Percentiles rank a stretch among this genome's conserved stretches.
Evolutionary conservation across 176 grass and related monocot genomes (phyloP).

Genomic region (Raddia guianensis): DNA sequence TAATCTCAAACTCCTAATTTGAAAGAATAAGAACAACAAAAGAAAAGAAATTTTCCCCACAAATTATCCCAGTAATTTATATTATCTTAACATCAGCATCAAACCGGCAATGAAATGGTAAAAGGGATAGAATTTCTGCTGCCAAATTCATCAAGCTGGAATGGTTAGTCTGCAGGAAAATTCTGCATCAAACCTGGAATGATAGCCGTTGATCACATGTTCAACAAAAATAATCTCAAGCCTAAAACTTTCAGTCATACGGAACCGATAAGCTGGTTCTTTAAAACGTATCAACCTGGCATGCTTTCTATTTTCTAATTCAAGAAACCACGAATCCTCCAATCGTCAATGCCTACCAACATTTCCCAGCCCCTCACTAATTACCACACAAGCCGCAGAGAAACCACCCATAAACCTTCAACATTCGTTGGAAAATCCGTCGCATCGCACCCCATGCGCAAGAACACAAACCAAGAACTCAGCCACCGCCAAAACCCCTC

Average conservation of each 20-base stretch:
- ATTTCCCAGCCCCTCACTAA: background rate
- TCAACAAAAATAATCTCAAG: slow-evolving; percentile 10
- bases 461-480: slow-evolving; percentile 17
- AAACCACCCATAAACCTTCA: background rate
- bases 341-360: background rate
- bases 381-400: background rate
- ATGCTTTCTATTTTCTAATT: background rate
- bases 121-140: background rate
- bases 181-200: background rate
- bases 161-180: background rate
- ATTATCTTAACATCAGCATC: background rate
- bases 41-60: background rate
- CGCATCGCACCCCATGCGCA: background rate
- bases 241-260: background rate
- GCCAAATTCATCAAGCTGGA: background rate
- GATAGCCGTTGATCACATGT: background rate
- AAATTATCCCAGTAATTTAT: background rate
- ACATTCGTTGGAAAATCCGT: background rate
- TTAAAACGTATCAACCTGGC: background rate
- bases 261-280: background rate
- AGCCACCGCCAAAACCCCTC: background rate
- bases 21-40: background rate
- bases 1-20: background rate
- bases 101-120: background rate
- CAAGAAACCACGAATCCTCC: background rate